These are phyloP conservation scores for Vachellia pachyceras DNA, from an alignment of 306 rosid species.

Conservation along the genomic window DNA sequence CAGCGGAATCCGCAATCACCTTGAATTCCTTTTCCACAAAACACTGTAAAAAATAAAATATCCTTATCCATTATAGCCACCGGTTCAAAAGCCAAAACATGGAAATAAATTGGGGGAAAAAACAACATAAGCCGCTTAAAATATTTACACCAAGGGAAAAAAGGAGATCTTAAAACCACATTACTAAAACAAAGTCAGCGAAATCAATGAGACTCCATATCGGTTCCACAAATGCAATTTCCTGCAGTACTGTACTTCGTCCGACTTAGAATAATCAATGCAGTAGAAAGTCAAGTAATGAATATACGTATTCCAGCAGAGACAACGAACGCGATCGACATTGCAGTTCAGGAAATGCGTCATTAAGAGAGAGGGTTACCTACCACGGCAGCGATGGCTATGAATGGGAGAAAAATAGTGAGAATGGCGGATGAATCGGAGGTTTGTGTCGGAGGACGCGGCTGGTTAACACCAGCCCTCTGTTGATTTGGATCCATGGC, in stretches of 20 bases:
- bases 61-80: background rate
- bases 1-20: background rate
- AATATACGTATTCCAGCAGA: background rate
- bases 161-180: background rate
- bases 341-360: background rate
- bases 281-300: background rate
- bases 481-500: constrained; percentile 70
- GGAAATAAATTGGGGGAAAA: too few species aligned
- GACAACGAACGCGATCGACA: background rate
- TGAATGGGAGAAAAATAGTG: constrained; percentile 42
- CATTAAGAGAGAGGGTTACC: constrained; percentile 8
- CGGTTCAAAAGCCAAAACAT: background rate
- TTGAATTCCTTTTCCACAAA: background rate
- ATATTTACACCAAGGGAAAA: background rate
- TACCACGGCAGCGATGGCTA: constrained; percentile 63
- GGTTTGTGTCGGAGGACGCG: constrained; percentile 35
- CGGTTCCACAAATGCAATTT: background rate
- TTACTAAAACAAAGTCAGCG: background rate
- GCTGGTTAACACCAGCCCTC: constrained; percentile 33
- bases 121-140: background rate
- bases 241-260: background rate
- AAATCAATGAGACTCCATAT: background rate
- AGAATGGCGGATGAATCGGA: constrained; percentile 45
- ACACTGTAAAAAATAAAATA: background rate
- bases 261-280: background rate